These are phyloP conservation scores for Naganishia antarctica DNA, from an alignment of 768 basidiomycete genomes.

Conservation along the genomic window DNA sequence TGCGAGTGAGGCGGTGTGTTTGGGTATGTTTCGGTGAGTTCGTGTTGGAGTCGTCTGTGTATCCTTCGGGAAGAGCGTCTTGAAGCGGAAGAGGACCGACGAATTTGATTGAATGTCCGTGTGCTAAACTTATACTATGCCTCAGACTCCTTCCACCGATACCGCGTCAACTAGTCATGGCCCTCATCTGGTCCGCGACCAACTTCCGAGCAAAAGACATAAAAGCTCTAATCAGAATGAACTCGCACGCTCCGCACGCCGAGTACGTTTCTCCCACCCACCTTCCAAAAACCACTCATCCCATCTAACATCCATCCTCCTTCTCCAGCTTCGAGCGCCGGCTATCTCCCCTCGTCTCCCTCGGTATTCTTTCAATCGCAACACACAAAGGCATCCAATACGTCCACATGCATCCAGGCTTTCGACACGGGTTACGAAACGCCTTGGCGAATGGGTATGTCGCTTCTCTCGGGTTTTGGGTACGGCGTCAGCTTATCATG, in stretches of 20 bases:
- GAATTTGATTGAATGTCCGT: too few relatives aligned
- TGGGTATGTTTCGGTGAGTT: conserved; percentile 44
- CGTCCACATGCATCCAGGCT: conserved; percentile 36
- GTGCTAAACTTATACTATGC: not conserved
- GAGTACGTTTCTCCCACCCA: conserved; percentile 29
- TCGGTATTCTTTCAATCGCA: conserved; percentile 32
- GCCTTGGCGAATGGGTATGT: conserved; percentile 45
- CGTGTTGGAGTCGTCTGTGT: too few relatives aligned
- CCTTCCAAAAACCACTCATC: not conserved
- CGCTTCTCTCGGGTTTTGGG: not conserved
- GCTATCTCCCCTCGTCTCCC: conserved; percentile 28
- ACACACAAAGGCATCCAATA: conserved; percentile 32
- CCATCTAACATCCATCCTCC: not conserved
- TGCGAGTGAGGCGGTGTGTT: conserved; percentile 43
- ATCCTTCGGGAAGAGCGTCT: too few relatives aligned
- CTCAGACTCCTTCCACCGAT: conserved; percentile 42
- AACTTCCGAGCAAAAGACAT: conserved; percentile 23
- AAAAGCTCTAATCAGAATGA: conserved; percentile 27
- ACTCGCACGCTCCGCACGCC: conserved; percentile 25
- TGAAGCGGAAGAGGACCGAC: too few relatives aligned
- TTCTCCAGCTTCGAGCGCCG: not conserved
- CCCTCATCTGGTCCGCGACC: conserved; percentile 39
- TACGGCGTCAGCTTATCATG: not conserved
- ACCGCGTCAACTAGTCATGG: conserved; percentile 43
- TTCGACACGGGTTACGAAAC: conserved; percentile 42